A percentile compares a stretch with the other conserved stretches of the same genome.
Conservation (phyloP, 2,329 filamentous ascomycete genomes). For the Albifimbria verrucaria region DNA sequence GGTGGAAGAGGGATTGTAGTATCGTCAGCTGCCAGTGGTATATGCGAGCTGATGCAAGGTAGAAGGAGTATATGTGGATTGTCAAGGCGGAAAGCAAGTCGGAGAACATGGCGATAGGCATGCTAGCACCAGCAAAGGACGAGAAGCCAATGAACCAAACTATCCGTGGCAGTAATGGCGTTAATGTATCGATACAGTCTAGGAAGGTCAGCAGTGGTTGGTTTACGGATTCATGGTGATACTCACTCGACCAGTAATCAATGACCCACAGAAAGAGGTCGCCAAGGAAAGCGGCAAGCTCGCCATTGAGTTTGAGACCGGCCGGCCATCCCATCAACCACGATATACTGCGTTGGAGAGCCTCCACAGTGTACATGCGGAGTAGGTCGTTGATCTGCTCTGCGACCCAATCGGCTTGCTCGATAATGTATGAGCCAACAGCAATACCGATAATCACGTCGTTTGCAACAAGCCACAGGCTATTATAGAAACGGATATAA, state of each 20-base stretch:
- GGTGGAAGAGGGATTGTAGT: constrained; percentile 93
- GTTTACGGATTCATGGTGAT: background rate
- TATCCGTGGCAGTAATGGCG: constrained; percentile 77
- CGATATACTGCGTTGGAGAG: constrained; percentile 80
- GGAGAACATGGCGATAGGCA: constrained; percentile 94
- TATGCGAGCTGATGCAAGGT: constrained; percentile 92
- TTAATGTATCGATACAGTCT: constrained; percentile 74
- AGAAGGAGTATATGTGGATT: constrained; percentile 96
- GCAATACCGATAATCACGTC: constrained; percentile 98
- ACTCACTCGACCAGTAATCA: constrained; percentile 87
- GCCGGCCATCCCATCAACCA: constrained; percentile 98
- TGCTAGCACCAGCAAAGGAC: constrained; percentile 91
- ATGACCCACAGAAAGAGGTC: constrained; percentile 98
- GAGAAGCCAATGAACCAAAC: constrained; percentile 94
- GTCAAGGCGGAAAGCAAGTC: constrained; percentile 90
- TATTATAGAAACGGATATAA: constrained; percentile 99
- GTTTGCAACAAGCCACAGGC: constrained; percentile 95
- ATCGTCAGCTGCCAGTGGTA: constrained; percentile 99
- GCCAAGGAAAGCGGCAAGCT: constrained; percentile 89
- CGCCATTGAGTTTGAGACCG: constrained; percentile 90
- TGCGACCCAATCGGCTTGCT: constrained; percentile 84
- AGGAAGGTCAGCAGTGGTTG: constrained; percentile 17
- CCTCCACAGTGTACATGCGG: constrained; percentile 80
- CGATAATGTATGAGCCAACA: constrained; percentile 92
- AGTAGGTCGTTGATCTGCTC: constrained; percentile 73